phyloP scores from a whole-genome alignment of 306 rosid genomes.

The Vigna angularis region DNA sequence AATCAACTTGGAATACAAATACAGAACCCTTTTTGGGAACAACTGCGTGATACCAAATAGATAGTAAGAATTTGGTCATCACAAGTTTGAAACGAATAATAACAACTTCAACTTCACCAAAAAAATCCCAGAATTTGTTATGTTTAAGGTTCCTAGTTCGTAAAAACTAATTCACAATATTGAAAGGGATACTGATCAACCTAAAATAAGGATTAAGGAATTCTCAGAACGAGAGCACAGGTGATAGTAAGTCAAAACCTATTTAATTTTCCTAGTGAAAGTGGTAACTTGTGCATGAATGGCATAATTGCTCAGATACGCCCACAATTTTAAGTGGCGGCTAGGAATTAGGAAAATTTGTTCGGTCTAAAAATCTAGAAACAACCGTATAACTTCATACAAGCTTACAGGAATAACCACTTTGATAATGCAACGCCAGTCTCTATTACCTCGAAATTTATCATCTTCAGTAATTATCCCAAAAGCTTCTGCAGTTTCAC shows the following conservation, averaged over 20 bases:
- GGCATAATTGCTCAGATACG: not conserved
- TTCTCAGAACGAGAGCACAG: not conserved
- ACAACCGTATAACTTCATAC: not conserved
- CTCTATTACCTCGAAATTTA: slow-evolving; percentile 67
- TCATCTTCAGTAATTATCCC: slow-evolving; percentile 76
- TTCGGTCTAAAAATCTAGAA: not conserved
- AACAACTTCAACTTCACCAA: slow-evolving; percentile 19
- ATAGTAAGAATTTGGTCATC: slow-evolving; percentile 35
- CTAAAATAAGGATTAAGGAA: not conserved
- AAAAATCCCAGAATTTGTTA: not conserved
- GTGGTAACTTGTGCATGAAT: not conserved
- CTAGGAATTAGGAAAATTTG: not conserved
- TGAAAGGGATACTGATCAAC: not conserved
- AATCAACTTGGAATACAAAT: slow-evolving; percentile 74
- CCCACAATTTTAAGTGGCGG: slow-evolving; percentile 4
- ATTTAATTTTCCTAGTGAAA: not conserved
- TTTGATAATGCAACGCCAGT: not conserved
- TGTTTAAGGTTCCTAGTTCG: too few relatives aligned
- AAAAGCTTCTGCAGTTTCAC: slow-evolving; percentile 86
- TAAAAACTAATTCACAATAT: too few relatives aligned
- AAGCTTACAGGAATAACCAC: slow-evolving; percentile 15
- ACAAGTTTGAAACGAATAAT: not conserved
- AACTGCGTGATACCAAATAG: slow-evolving; percentile 60
- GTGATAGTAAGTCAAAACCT: not conserved
- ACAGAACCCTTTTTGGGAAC: slow-evolving; percentile 79